These are phyloP conservation scores for Geopyxis carbonaria DNA, from an alignment of 495 filamentous ascomycete genomes.

Conservation along the genomic window DNA sequence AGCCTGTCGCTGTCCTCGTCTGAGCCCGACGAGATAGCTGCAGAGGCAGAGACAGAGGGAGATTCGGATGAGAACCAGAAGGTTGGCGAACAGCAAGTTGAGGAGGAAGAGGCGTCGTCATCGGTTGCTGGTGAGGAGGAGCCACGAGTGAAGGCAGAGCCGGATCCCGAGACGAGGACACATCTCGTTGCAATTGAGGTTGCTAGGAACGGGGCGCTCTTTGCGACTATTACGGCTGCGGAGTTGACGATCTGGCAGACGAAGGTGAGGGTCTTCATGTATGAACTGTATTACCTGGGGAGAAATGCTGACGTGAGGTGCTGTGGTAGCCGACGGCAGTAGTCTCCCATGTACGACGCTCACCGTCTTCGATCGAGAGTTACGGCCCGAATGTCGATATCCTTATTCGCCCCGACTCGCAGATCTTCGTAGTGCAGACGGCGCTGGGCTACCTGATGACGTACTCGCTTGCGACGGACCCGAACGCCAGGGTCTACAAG, in stretches of 20 bases:
- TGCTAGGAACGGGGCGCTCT: constrained; percentile 67
- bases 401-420: constrained; percentile 75
- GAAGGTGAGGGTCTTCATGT: constrained; percentile 47
- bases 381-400: constrained; percentile 77
- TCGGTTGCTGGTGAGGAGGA: constrained; percentile 3
- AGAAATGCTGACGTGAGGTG: constrained; percentile 5
- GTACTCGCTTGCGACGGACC: constrained; percentile 77
- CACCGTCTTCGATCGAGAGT: constrained; percentile 52
- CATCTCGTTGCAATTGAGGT: constrained; percentile 58
- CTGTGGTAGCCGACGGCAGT: constrained; percentile 64
- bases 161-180: constrained; percentile 35
- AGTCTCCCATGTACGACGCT: constrained; percentile 68
- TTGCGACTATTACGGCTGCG: constrained; percentile 70
- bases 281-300: constrained; percentile 20
- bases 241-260: constrained; percentile 89
- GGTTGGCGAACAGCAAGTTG: constrained; percentile 18
- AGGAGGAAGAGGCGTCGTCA: constrained; percentile 12
- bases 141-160: constrained; percentile 18
- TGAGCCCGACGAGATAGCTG: constrained; percentile 8
- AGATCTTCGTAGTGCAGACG: constrained; percentile 85
- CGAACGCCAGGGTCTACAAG: constrained; percentile 65
- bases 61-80: constrained; percentile 21
- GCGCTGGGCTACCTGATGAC: constrained; percentile 77
- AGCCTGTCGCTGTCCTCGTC: constrained; percentile 21
- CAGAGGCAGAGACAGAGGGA: constrained; percentile 12